These are phyloP conservation scores for Pseudogymnoascus sp. DNA, from an alignment of 2,329 filamentous ascomycete species.

Conservation along the genomic window DNA sequence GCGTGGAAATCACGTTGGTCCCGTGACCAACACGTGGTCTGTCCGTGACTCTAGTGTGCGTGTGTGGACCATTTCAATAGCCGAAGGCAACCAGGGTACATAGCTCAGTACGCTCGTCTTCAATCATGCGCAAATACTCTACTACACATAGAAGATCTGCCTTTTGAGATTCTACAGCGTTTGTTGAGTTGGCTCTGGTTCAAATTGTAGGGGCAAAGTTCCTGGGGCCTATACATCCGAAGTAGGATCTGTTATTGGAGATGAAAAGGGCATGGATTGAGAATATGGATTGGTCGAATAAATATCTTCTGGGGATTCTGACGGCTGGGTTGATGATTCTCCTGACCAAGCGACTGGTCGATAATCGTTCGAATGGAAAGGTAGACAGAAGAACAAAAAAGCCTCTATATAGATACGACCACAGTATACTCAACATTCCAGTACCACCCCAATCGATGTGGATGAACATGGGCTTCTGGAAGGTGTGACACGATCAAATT, in stretches of 20 bases:
- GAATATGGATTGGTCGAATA: constrained; percentile 8
- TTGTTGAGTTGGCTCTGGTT: not conserved
- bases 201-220: not conserved
- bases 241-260: not conserved
- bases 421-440: constrained; percentile 14
- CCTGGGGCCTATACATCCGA: not conserved
- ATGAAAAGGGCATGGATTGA: not conserved
- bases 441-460: constrained; percentile 13
- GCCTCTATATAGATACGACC: constrained; percentile 14
- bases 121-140: not conserved
- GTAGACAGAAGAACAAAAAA: not conserved
- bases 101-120: not conserved
- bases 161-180: not conserved
- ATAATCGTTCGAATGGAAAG: constrained; percentile 5
- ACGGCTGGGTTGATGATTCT: constrained; percentile 6
- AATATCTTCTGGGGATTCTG: constrained; percentile 8
- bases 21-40: not conserved
- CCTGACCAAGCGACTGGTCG: not conserved
- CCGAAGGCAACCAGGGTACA: not conserved
- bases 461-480: constrained; percentile 17
- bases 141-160: not conserved
- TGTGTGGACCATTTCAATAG: not conserved
- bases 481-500: constrained; percentile 9
- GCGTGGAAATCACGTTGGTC: not conserved
- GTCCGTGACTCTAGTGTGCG: not conserved